phyloP scores from a whole-genome alignment of 108 stramenopile genomes.

The Cyclotella cryptica region DNA sequence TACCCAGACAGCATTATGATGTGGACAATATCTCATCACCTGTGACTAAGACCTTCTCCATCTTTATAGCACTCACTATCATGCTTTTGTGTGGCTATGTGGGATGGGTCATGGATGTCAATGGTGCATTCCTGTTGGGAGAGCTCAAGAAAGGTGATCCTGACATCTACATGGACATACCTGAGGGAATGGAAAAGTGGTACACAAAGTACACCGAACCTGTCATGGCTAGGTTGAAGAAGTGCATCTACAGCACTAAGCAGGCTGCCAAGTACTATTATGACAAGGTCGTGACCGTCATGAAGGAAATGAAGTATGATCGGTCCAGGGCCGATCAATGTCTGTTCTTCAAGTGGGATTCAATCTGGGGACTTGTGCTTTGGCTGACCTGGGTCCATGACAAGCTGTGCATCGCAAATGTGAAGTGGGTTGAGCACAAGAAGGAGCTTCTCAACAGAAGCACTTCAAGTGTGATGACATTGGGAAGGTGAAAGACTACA shows the following conservation, averaged over 20 bases:
- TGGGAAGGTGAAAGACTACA: not conserved
- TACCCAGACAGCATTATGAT: too few species aligned
- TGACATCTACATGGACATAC: constrained; percentile 5
- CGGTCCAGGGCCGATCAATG: not conserved
- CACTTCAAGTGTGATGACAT: not conserved
- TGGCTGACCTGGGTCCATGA: too few species aligned
- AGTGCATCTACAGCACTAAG: constrained; percentile 17
- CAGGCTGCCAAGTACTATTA: constrained; percentile 10
- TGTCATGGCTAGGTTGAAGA: not conserved
- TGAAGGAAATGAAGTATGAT: constrained; percentile 4
- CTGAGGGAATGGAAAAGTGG: constrained; percentile 9
- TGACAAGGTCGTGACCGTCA: not conserved
- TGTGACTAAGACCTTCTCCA: constrained; percentile 21
- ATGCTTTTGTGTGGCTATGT: not conserved
- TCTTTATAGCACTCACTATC: not conserved
- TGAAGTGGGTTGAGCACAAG: not conserved
- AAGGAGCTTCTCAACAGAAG: not conserved
- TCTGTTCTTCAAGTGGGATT: constrained; percentile 3
- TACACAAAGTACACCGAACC: not conserved
- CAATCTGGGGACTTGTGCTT: not conserved
- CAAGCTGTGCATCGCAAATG: too few species aligned
- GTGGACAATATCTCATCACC: constrained; percentile 22
- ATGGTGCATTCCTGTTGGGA: not conserved
- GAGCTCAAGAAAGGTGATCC: not conserved
- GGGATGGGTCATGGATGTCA: not conserved